phyloP scores from a whole-genome alignment of 805 yeast genomes.

The Zygoascus biomembranicola region DNA sequence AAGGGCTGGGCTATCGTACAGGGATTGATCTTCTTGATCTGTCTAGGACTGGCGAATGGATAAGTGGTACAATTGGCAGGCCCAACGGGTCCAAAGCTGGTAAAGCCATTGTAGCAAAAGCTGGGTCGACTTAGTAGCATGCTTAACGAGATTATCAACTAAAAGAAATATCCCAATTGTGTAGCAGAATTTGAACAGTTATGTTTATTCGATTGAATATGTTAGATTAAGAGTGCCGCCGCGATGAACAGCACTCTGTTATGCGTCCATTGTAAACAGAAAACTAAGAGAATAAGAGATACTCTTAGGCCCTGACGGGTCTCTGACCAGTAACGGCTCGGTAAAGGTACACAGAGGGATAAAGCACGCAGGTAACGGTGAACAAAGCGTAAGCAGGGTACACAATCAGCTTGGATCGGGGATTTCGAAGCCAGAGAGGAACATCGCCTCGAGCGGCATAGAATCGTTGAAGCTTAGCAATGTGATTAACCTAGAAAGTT shows the following conservation, averaged over 20 bases:
- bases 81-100: slow-evolving; percentile 25
- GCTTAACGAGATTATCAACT: too few species aligned
- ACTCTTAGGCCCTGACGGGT: background rate
- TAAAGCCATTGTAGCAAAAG: slow-evolving; percentile 17
- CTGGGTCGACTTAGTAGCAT: background rate
- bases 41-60: slow-evolving; percentile 23
- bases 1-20: slow-evolving; percentile 24
- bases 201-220: too few species aligned
- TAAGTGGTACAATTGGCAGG: slow-evolving; percentile 17
- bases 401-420: slow-evolving; percentile 61
- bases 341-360: slow-evolving; percentile 60
- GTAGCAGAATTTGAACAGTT: too few species aligned
- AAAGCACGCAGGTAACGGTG: slow-evolving; percentile 50
- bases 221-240: too few species aligned
- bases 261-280: too few species aligned
- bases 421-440: slow-evolving; percentile 39
- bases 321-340: slow-evolving; percentile 43
- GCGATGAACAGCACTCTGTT: too few species aligned
- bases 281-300: too few species aligned
- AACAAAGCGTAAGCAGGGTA: slow-evolving; percentile 75
- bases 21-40: slow-evolving; percentile 23
- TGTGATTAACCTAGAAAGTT: slow-evolving; percentile 16
- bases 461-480: slow-evolving; percentile 29
- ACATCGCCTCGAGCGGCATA: slow-evolving; percentile 29
- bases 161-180: too few species aligned